Conservation (phyloP, 306 rosid species). For the Geum urbanum region DNA sequence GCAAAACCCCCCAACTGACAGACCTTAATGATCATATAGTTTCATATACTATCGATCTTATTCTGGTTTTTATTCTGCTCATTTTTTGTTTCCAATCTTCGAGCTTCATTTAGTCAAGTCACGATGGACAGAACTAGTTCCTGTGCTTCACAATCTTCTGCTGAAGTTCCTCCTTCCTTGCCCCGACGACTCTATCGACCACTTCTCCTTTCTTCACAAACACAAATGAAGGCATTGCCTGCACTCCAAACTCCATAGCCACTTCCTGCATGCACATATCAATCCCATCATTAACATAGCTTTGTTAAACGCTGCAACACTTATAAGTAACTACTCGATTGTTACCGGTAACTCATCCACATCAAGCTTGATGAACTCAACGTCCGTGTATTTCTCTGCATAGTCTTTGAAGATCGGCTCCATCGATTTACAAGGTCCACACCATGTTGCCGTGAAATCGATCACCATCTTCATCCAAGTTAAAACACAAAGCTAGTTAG, state of each 20-base stretch:
- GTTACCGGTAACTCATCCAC: conserved; percentile 64
- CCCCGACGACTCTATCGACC: conserved; percentile 55
- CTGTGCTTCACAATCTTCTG: conserved; percentile 38
- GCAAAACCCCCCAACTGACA: background rate
- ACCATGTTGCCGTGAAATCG: conserved; percentile 81
- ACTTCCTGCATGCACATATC: conserved; percentile 45
- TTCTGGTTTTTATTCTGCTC: background rate
- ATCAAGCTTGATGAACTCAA: conserved; percentile 64
- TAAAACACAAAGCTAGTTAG: background rate
- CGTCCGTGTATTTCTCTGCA: conserved; percentile 52
- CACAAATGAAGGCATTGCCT: conserved; percentile 66
- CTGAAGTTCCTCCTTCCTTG: conserved; percentile 60
- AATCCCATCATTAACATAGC: background rate
- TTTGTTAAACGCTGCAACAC: background rate
- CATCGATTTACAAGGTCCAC: conserved; percentile 72
- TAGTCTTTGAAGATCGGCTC: conserved; percentile 51
- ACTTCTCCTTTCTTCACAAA: conserved; percentile 58
- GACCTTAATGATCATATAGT: background rate
- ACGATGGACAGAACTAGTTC: background rate
- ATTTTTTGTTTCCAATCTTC: background rate
- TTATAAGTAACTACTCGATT: background rate
- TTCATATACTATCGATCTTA: background rate
- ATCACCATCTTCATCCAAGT: conserved; percentile 52
- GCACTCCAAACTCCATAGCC: conserved; percentile 52
- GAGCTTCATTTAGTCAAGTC: background rate